A percentile compares a stretch with the other conserved stretches of the same genome.
These are phyloP conservation scores for Microdochium bolleyi DNA, from an alignment of 2,329 filamentous ascomycete species.

Conservation along the genomic window DNA sequence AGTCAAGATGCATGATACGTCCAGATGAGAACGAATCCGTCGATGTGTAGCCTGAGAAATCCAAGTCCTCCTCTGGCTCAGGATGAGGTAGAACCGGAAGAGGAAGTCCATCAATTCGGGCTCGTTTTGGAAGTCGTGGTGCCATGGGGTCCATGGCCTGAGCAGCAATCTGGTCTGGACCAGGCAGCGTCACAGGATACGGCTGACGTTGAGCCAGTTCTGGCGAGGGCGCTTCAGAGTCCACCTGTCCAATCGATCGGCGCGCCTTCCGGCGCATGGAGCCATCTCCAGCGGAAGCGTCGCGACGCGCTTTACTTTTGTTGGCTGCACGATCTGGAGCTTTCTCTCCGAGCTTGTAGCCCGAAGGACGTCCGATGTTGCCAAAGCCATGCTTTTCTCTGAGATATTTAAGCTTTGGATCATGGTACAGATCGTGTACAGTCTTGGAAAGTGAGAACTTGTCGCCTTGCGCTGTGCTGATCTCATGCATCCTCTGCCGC, in stretches of 20 bases:
- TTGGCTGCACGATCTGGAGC: constrained; percentile 16
- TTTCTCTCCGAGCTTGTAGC: constrained; percentile 29
- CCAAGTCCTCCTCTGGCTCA: constrained; percentile 27
- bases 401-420: constrained; percentile 39
- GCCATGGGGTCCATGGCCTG: constrained; percentile 2
- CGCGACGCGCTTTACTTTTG: constrained; percentile 19
- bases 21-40: constrained; percentile 41
- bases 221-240: constrained; percentile 15
- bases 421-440: constrained; percentile 48
- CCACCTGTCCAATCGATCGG: constrained; percentile 20
- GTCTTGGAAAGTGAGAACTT: constrained; percentile 43
- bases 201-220: not conserved
- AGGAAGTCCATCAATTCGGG: constrained; percentile 12
- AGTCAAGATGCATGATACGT: constrained; percentile 36
- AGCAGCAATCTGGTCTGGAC: not conserved
- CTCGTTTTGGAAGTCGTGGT: constrained; percentile 20
- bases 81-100: constrained; percentile 6
- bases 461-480: constrained; percentile 31
- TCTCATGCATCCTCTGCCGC: constrained; percentile 46
- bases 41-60: constrained; percentile 39
- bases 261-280: constrained; percentile 14
- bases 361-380: constrained; percentile 48
- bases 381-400: constrained; percentile 46
- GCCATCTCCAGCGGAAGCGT: constrained; percentile 6
- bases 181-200: not conserved